phyloP scores from a whole-genome alignment of 257 asterid species.

The Petrea volubilis region DNA sequence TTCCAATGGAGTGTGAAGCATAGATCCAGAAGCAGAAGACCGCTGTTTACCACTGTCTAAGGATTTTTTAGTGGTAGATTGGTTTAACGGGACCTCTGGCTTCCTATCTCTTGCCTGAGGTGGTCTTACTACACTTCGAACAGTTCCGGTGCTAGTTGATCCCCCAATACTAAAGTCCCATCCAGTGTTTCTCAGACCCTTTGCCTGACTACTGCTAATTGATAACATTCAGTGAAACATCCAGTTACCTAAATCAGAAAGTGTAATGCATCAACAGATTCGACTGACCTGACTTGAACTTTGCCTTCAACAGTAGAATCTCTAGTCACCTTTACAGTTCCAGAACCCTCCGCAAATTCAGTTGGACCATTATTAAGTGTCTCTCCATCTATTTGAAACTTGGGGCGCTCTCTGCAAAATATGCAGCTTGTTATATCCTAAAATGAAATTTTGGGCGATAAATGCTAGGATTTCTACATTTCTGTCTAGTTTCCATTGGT shows the following conservation, averaged over 20 bases:
- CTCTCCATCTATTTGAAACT: conserved; percentile 36
- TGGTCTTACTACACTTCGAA: conserved; percentile 61
- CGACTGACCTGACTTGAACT: conserved; percentile 45
- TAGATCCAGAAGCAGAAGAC: conserved; percentile 61
- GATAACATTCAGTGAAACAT: conserved; percentile 22
- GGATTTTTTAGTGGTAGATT: conserved; percentile 41
- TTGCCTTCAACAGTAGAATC: conserved; percentile 33
- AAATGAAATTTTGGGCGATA: neutral
- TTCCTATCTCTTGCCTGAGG: conserved; percentile 74
- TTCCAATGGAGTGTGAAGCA: conserved; percentile 35
- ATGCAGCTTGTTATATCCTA: conserved; percentile 16
- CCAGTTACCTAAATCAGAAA: neutral
- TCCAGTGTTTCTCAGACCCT: conserved; percentile 55
- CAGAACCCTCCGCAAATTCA: conserved; percentile 31
- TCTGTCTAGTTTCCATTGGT: neutral
- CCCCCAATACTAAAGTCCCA: conserved; percentile 86
- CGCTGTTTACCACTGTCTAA: conserved; percentile 43
- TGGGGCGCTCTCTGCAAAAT: conserved; percentile 43
- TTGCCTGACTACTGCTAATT: conserved; percentile 51
- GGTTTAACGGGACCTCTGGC: conserved; percentile 48
- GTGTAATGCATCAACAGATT: conserved; percentile 20
- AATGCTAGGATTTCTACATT: neutral
- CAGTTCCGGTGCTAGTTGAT: conserved; percentile 59
- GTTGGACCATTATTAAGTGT: conserved; percentile 28
- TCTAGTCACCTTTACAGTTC: conserved; percentile 36